These are phyloP conservation scores for Hydnum rufescens DNA, from an alignment of 768 basidiomycete genomes.

Conservation along the genomic window DNA sequence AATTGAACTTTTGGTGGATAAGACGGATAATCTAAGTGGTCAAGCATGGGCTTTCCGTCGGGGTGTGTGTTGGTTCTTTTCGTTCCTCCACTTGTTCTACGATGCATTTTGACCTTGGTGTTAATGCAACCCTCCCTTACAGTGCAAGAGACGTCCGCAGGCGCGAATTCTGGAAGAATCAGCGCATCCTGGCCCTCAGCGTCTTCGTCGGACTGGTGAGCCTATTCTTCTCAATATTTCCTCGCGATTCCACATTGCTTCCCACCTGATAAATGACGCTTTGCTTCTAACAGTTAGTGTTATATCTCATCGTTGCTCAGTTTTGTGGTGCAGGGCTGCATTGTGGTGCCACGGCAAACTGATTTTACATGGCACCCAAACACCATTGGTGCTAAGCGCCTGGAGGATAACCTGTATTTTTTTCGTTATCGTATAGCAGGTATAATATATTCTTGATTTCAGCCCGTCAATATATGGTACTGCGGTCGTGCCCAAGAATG, in stretches of 20 bases:
- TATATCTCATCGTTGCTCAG: conserved; percentile 73
- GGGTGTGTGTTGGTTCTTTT: conserved; percentile 15
- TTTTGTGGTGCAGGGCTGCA: conserved; percentile 72
- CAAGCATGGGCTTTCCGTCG: conserved; percentile 87
- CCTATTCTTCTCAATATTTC: conserved; percentile 7
- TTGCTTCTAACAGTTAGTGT: conserved; percentile 30
- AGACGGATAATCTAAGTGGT: conserved; percentile 87
- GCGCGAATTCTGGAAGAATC: conserved; percentile 83
- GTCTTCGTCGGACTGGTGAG: conserved; percentile 50
- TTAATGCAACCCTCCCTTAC: too few relatives aligned
- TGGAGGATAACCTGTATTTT: too few relatives aligned
- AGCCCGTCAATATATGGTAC: too few relatives aligned
- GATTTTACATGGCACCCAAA: too few relatives aligned
- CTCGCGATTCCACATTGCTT: neutral
- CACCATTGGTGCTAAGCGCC: too few relatives aligned
- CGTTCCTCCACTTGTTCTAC: neutral
- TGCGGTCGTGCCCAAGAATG: too few relatives aligned
- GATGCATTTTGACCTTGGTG: too few relatives aligned
- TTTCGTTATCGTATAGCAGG: too few relatives aligned
- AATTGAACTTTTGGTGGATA: conserved; percentile 88
- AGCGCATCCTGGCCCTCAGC: conserved; percentile 43
- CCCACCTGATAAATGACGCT: conserved; percentile 7
- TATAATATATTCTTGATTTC: too few relatives aligned
- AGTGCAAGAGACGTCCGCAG: conserved; percentile 60
- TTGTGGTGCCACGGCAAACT: too few relatives aligned